Base-by-base conservation (phyloP, 805 yeast genomes). In the Starmerella vaccinii region DNA sequence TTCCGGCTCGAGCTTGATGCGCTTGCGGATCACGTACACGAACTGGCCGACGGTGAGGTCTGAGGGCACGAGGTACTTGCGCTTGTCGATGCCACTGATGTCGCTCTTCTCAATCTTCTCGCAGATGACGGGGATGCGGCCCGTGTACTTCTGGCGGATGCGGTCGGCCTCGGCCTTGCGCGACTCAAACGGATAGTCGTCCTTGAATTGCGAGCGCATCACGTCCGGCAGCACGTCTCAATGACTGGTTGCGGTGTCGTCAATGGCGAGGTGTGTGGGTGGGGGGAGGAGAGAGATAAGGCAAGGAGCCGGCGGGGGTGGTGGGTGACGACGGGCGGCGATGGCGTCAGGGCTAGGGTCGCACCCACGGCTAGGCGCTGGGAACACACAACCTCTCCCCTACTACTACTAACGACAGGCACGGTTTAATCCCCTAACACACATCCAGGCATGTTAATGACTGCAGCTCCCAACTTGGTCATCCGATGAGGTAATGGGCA, bases 21-120 rank as follows among this genome's bases (percentile, higher is more conserved):
- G 82, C 71, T 90, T 89, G 70, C 98, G 82, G 61, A 92, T 87
- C 54, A 92, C 98, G 65, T 92, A 92, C 41, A 92, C 98, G 71
- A 92, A 90, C 69, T 92, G 98, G 39, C 98, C 98, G 53, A 92
- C 95, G 0, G 97, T 87, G 61, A 92, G 76, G 66, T 92, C 98
- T 24, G 89, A 81, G 7, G 98, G 98, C 10, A 92, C 98, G 58
- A 92, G 76, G 66, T 92, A 92, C 72, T 92, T 92, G 68, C 95
- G 84, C 76, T 92, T 92, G 69, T 92, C 99, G 64, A 92, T 89
- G 59, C 88, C 92, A 43, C 94, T 95, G 57, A 92, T 84, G 65
- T 92, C 97, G 32, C 95, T 82, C 70, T 90, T 90, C 70, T 89
- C 97, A 35, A 89, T 97, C 70, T 89, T 83, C 71, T 92, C 98